Conservation (phyloP, 495 filamentous ascomycete genomes). For the Penicillium crystallinum region DNA sequence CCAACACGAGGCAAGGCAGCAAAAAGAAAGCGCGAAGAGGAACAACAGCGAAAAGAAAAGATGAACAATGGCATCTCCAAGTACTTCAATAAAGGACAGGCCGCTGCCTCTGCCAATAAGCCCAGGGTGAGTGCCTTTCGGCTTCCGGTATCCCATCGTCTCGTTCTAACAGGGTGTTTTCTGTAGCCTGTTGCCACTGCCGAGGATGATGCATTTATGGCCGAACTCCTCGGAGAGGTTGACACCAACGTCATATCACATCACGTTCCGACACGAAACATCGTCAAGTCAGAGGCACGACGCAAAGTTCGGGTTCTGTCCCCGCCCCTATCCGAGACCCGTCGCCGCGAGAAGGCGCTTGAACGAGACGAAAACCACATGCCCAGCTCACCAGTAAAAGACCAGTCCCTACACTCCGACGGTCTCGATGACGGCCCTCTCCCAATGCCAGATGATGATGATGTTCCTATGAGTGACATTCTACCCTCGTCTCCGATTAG, state of each 20-base stretch:
- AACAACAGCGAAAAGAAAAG: conserved; percentile 76
- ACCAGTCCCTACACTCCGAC: conserved; percentile 33
- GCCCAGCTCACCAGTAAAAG: conserved; percentile 26
- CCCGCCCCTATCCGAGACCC: conserved; percentile 54
- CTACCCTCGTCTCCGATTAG: conserved; percentile 80
- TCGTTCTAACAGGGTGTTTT: conserved; percentile 1
- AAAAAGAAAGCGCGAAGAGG: conserved; percentile 87
- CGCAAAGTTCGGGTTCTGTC: conserved; percentile 77
- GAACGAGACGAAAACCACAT: conserved; percentile 42
- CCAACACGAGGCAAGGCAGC: conserved; percentile 62
- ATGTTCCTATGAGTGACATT: conserved; percentile 80
- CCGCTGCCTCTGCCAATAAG: conserved; percentile 61
- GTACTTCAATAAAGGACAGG: conserved; percentile 75
- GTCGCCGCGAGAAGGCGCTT: conserved; percentile 40
- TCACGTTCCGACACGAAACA: conserved; percentile 50
- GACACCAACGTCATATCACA: conserved; percentile 71
- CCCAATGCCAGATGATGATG: conserved; percentile 47
- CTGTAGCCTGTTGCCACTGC: conserved; percentile 54
- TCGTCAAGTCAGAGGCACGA: conserved; percentile 66
- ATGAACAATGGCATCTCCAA: conserved; percentile 88
- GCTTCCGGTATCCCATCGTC: background rate
- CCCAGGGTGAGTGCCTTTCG: conserved; percentile 59
- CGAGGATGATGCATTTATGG: conserved; percentile 83
- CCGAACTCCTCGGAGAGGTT: conserved; percentile 79
- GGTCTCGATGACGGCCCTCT: conserved; percentile 54